Evolutionary conservation across 306 rosid genomes (phyloP).

Genomic region (Gastrolobium bilobum): DNA sequence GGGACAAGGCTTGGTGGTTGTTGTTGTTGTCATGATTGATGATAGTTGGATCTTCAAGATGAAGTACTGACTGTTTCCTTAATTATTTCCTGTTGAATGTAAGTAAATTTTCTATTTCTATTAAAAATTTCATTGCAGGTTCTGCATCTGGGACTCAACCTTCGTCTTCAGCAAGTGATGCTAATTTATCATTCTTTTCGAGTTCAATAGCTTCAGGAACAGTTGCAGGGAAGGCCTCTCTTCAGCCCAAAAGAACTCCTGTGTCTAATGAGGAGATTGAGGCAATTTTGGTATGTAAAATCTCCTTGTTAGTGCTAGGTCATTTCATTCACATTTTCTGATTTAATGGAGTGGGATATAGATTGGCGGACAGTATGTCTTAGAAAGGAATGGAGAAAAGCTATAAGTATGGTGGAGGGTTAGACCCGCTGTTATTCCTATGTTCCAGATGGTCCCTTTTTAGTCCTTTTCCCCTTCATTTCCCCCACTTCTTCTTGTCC

Average conservation of each 20-base stretch:
- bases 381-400: too few relatives aligned
- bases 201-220: conserved; percentile 59
- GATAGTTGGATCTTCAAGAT: conserved; percentile 9
- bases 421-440: too few relatives aligned
- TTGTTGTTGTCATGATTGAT: conserved; percentile 17
- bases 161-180: conserved; percentile 52
- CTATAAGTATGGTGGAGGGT: too few relatives aligned
- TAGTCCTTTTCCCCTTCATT: too few relatives aligned
- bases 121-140: conserved; percentile 55
- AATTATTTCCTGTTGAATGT: background rate
- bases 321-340: conserved; percentile 35
- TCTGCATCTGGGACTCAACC: conserved; percentile 62
- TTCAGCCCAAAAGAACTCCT: conserved; percentile 92
- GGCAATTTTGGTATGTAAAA: conserved; percentile 81
- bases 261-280: conserved; percentile 89
- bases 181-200: conserved; percentile 60
- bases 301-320: conserved; percentile 18
- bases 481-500: too few relatives aligned
- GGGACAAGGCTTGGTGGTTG: background rate
- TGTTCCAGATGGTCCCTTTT: too few relatives aligned
- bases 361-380: too few relatives aligned
- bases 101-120: conserved; percentile 1
- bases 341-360: too few relatives aligned
- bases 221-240: conserved; percentile 92
- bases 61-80: background rate